phyloP scores from a whole-genome alignment of 371 early-diverging fungal species.

The Mortierella sp. region DNA sequence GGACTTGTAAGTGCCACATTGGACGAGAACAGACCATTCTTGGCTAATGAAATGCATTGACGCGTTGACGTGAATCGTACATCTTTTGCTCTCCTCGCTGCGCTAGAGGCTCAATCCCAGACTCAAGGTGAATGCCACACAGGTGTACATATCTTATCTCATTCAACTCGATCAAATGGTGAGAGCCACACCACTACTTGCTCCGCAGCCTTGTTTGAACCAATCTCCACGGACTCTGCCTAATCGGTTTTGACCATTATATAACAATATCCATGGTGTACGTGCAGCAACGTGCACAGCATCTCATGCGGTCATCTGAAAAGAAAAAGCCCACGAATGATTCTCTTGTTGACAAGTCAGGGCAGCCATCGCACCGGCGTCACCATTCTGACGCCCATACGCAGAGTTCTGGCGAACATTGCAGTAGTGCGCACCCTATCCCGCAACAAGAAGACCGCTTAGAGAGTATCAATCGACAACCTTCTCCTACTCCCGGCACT shows the following conservation, averaged over 20 bases:
- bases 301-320: conserved; percentile 43
- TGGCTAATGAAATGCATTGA: background rate
- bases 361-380: conserved; percentile 1
- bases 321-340: conserved; percentile 35
- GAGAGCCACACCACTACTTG: background rate
- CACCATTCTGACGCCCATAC: conserved; percentile 5
- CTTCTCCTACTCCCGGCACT: conserved; percentile 12
- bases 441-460: conserved; percentile 6
- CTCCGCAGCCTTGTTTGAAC: conserved; percentile 1
- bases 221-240: background rate
- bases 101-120: conserved; percentile 41
- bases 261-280: background rate
- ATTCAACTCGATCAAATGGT: conserved; percentile 54
- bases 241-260: background rate
- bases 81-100: background rate
- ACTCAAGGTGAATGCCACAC: conserved; percentile 51
- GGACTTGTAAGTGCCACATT: conserved; percentile 30
- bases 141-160: conserved; percentile 51
- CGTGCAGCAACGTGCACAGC: conserved; percentile 48
- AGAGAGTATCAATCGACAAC: background rate
- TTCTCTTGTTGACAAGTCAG: background rate
- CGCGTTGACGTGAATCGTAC: background rate
- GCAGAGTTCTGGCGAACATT: conserved; percentile 11
- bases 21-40: background rate
- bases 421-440: conserved; percentile 5